Conservation (phyloP, 1,284 basidiomycete species). For the Pseudomicrostroma phylloplanum region DNA sequence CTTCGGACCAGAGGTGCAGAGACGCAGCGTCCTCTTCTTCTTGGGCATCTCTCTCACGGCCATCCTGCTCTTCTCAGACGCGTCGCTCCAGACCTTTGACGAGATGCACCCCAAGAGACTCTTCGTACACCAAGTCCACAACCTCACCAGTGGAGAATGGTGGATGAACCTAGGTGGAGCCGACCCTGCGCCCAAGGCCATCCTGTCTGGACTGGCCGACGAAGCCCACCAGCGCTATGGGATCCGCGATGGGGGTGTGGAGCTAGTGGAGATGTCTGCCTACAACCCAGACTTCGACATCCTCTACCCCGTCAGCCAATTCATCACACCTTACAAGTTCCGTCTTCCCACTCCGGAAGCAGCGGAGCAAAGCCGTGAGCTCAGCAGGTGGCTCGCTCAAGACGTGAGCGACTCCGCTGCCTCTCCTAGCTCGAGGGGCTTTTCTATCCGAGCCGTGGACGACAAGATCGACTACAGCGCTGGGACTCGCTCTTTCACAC, state of each 20-base stretch:
- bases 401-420: not conserved
- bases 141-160: conserved; percentile 64
- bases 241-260: conserved; percentile 44
- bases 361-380: not conserved
- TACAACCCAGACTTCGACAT: conserved; percentile 52
- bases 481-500: conserved; percentile 66
- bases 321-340: conserved; percentile 71
- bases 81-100: conserved; percentile 65
- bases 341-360: conserved; percentile 57
- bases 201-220: conserved; percentile 60
- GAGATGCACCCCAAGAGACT: conserved; percentile 78
- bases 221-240: conserved; percentile 64
- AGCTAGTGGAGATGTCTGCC: conserved; percentile 44
- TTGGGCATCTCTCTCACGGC: conserved; percentile 55
- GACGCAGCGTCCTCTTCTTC: conserved; percentile 56
- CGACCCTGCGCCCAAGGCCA: conserved; percentile 67
- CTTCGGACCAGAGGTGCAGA: conserved; percentile 55
- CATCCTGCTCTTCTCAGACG: conserved; percentile 60
- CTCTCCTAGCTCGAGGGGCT: conserved; percentile 34
- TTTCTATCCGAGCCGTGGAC: conserved; percentile 62
- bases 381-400: not conserved
- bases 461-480: conserved; percentile 59
- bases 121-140: conserved; percentile 78
- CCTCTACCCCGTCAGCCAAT: conserved; percentile 65
- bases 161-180: conserved; percentile 75